Base-by-base conservation (phyloP, 306 rosid species). In the Ochetophila trinervis region DNA sequence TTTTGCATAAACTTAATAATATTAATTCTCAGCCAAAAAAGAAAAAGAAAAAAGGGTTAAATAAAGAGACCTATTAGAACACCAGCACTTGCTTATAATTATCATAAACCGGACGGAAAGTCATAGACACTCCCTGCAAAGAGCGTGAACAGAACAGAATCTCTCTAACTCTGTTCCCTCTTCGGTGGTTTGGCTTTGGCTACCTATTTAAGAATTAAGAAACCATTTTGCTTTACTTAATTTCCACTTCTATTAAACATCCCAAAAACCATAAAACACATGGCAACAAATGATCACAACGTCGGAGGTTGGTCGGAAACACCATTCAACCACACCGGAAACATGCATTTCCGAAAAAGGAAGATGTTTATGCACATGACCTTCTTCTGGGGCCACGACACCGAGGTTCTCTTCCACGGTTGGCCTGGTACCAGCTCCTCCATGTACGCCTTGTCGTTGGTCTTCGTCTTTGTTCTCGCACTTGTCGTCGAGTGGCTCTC, bases 341-440 rank as follows among this genome's bases (percentile, higher is more conserved):
- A 5, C 57, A 23, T 4, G 12, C 42, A 37, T 40, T 17, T 8
- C 14, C 58, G n/a, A 37, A 57, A 4, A 4, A 27, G 14, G 3
- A 20, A 17, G 35, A 62, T 42, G 24, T 49, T 53, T 11, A 65
- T 65, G 61, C 76, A 71, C 58, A 64, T 65, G 77, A 34, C 71
- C 30, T 73, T 73, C 65, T 72, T n/a, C 65, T 73, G 62, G 77
- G 66, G 77, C 22, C 53, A 65, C 50, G 30, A 53, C 7, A 15
- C 71, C 5, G 66, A 48, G 4, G 42, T 65, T 7, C 66, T 73
- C 16, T 73, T 73, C 47, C 2, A 17, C 12, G 71, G 71, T 19
- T 73, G 71, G 77, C 77, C 71, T 12, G 54, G 14, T 2, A 42
- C 36, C 19, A 24, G 21, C 61, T 24, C 66, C 0, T 27, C 2